A percentile compares a stretch with the other conserved stretches of the same genome.
Evolutionary conservation across 805 yeast species (phyloP).

Genomic region (Kurtzmaniella cleridarum): DNA sequence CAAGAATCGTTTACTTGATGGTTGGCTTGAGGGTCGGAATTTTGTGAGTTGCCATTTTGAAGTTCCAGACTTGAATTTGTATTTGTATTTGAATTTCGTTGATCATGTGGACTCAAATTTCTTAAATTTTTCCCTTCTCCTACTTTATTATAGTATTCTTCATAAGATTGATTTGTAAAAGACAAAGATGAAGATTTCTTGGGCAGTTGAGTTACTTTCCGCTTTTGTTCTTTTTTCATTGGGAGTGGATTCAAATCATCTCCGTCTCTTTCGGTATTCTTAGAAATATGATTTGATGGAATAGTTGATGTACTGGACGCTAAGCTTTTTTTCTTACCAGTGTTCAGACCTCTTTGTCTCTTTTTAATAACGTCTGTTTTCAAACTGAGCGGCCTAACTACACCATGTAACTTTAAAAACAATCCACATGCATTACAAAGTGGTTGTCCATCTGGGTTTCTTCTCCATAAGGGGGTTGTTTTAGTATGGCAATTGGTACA

Average conservation of each 20-base stretch:
- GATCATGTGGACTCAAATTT: not conserved
- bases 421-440: slow-evolving; percentile 96
- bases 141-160: too few species aligned
- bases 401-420: slow-evolving; percentile 90
- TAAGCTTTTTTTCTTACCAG: slow-evolving; percentile 11
- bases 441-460: slow-evolving; percentile 89
- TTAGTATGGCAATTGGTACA: slow-evolving; percentile 90
- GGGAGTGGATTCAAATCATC: slow-evolving; percentile 48
- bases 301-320: not conserved
- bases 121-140: not conserved
- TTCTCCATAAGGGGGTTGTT: slow-evolving; percentile 93
- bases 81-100: not conserved
- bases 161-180: too few species aligned
- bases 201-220: not conserved
- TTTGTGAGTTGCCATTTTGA: too few species aligned
- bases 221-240: slow-evolving; percentile 9
- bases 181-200: not conserved
- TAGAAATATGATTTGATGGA: not conserved
- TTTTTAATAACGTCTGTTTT: slow-evolving; percentile 91
- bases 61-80: too few species aligned
- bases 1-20: not conserved
- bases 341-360: slow-evolving; percentile 57
- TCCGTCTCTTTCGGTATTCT: slow-evolving; percentile 31
- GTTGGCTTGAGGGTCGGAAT: too few species aligned
- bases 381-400: slow-evolving; percentile 82